phyloP scores from a whole-genome alignment of 2,329 filamentous ascomycete species.

The Cordyceps tenuipes region DNA sequence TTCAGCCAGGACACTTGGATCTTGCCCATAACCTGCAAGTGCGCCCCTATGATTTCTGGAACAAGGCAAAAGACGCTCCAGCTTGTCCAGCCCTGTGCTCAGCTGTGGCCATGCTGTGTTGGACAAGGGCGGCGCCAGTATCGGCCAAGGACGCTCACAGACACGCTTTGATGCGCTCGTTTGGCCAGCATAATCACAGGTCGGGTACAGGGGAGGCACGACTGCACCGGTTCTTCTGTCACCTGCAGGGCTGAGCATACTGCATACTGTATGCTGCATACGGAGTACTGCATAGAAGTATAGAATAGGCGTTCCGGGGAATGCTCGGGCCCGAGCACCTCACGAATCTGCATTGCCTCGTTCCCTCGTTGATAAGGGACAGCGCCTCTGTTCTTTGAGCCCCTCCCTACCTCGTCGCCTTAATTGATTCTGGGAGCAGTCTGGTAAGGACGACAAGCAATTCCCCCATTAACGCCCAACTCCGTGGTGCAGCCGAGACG shows the following conservation, averaged over 20 bases:
- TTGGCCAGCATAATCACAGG: not conserved
- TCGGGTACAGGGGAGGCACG: not conserved
- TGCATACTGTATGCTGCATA: too few species aligned
- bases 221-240: not conserved
- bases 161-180: not conserved
- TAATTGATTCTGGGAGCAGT: not conserved
- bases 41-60: not conserved
- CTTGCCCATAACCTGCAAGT: not conserved
- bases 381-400: too few species aligned
- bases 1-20: not conserved
- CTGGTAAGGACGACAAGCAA: not conserved
- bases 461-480: too few species aligned
- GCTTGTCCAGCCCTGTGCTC: not conserved
- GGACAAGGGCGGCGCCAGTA: not conserved
- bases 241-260: not conserved
- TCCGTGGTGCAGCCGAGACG: not conserved
- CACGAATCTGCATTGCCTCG: not conserved
- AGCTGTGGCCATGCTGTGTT: not conserved
- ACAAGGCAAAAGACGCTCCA: not conserved
- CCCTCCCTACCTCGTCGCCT: not conserved
- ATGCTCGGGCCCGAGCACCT: not conserved
- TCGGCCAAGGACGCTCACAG: not conserved
- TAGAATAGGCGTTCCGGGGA: not conserved
- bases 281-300: too few species aligned
- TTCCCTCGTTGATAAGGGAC: not conserved